phyloP scores from a whole-genome alignment of 2,329 filamentous ascomycete species.

The Cordyceps militaris region DNA sequence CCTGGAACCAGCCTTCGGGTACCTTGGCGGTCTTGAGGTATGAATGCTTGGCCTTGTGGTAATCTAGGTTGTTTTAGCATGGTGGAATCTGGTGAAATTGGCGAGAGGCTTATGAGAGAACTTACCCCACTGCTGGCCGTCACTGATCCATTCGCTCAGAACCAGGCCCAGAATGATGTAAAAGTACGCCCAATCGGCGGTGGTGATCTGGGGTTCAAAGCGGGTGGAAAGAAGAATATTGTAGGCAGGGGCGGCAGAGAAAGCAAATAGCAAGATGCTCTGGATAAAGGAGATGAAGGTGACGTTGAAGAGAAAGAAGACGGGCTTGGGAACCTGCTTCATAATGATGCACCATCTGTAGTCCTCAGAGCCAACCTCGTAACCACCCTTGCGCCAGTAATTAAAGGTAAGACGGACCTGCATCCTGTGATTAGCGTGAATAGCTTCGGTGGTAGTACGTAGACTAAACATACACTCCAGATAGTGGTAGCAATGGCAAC shows the following conservation, averaged over 20 bases:
- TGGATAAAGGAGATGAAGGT: slow-evolving; percentile 84
- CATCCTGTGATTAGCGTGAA: background rate
- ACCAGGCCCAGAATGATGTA: slow-evolving; percentile 43
- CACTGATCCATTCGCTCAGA: slow-evolving; percentile 69
- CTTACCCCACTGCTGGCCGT: slow-evolving; percentile 83
- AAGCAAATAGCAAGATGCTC: slow-evolving; percentile 69
- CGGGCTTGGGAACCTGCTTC: slow-evolving; percentile 50
- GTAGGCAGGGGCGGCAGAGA: slow-evolving; percentile 74
- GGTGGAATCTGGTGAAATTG: background rate
- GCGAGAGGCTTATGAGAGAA: background rate
- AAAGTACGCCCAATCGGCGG: slow-evolving; percentile 43
- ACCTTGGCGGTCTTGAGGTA: slow-evolving; percentile 71
- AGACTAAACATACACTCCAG: slow-evolving; percentile 68
- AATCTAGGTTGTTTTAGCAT: slow-evolving; percentile 42
- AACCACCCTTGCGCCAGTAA: slow-evolving; percentile 94
- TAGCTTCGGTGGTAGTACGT: no score
- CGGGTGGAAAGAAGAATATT: slow-evolving; percentile 67
- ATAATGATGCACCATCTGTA: slow-evolving; percentile 82
- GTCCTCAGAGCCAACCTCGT: slow-evolving; percentile 82
- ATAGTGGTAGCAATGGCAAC: slow-evolving; percentile 61
- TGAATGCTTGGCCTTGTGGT: slow-evolving; percentile 69
- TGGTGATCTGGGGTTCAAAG: slow-evolving; percentile 44
- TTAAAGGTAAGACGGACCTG: slow-evolving; percentile 84
- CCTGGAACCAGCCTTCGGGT: slow-evolving; percentile 55
- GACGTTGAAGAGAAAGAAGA: slow-evolving; percentile 81